These are phyloP conservation scores for Fusarium mexicanum DNA, from an alignment of 2,329 filamentous ascomycete genomes.

Conservation along the genomic window DNA sequence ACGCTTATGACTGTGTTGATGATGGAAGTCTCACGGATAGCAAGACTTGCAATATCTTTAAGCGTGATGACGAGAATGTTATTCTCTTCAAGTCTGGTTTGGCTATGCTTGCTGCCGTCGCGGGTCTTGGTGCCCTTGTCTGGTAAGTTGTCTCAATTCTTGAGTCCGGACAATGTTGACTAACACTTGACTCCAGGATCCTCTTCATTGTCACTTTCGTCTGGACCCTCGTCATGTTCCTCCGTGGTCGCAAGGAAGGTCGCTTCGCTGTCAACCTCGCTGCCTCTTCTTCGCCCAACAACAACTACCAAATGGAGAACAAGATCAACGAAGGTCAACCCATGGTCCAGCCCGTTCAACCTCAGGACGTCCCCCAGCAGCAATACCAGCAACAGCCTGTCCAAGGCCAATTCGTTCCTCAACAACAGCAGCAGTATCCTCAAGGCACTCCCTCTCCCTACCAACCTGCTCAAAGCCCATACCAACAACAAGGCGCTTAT, in stretches of 20 bases:
- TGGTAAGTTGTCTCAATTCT: constrained; percentile 46
- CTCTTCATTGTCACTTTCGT: constrained; percentile 52
- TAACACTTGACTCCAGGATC: constrained; percentile 41
- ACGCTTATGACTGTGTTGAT: constrained; percentile 46
- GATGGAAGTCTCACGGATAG: constrained; percentile 54
- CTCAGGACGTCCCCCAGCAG: constrained; percentile 28
- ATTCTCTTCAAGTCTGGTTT: constrained; percentile 50
- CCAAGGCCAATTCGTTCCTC: constrained; percentile 6
- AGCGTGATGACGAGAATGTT: constrained; percentile 35
- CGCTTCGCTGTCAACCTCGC: constrained; percentile 44
- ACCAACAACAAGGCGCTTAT: constrained; percentile 44
- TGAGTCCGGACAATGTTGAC: background rate
- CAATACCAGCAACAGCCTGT: constrained; percentile 38
- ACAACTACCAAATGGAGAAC: constrained; percentile 49
- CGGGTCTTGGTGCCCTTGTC: constrained; percentile 56
- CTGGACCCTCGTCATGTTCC: constrained; percentile 49
- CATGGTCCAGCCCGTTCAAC: constrained; percentile 30
- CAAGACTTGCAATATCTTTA: constrained; percentile 48
- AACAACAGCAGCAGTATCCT: constrained; percentile 24
- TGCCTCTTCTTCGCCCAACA: constrained; percentile 16
- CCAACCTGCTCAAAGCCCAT: constrained; percentile 41
- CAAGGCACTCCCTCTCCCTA: constrained; percentile 26
- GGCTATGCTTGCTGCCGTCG: constrained; percentile 51
- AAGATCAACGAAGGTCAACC: constrained; percentile 44
- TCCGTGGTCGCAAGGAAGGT: constrained; percentile 51